Evolutionary conservation across 2,329 filamentous ascomycete species (phyloP).

Genomic region (Fusarium nisikadoi): DNA sequence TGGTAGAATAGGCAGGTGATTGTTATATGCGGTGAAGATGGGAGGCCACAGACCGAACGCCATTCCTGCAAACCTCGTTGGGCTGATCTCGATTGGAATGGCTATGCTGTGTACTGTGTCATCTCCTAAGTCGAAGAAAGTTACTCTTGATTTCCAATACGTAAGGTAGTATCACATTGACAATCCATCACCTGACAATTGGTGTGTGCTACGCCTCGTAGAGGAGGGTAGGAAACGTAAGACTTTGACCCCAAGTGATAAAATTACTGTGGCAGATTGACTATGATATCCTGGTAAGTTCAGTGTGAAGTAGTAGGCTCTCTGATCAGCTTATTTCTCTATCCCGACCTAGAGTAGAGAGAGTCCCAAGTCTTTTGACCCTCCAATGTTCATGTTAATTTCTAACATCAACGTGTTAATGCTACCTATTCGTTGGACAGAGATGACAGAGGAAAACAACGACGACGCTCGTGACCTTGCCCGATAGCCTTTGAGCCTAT

Average conservation of each 20-base stretch:
- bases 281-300: not conserved
- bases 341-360: not conserved
- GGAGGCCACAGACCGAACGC: not conserved
- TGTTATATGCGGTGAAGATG: not conserved
- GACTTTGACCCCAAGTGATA: not conserved
- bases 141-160: constrained; percentile 17
- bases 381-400: not conserved
- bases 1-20: constrained; percentile 9
- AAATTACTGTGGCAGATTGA: not conserved
- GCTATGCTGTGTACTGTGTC: constrained; percentile 2
- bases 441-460: constrained; percentile 3
- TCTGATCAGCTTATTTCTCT: not conserved
- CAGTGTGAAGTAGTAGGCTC: not conserved
- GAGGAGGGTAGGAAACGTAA: not conserved
- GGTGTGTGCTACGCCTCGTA: constrained; percentile 15
- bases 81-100: constrained; percentile 14
- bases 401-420: not conserved
- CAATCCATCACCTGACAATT: constrained; percentile 34
- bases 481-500: constrained; percentile 7
- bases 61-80: not conserved
- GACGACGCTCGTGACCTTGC: constrained; percentile 14
- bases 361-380: not conserved
- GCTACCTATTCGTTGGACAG: not conserved
- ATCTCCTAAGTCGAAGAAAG: not conserved
- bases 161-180: constrained; percentile 33